Conservation (phyloP, 139 green algal species). For the Picochlorum sp. region DNA sequence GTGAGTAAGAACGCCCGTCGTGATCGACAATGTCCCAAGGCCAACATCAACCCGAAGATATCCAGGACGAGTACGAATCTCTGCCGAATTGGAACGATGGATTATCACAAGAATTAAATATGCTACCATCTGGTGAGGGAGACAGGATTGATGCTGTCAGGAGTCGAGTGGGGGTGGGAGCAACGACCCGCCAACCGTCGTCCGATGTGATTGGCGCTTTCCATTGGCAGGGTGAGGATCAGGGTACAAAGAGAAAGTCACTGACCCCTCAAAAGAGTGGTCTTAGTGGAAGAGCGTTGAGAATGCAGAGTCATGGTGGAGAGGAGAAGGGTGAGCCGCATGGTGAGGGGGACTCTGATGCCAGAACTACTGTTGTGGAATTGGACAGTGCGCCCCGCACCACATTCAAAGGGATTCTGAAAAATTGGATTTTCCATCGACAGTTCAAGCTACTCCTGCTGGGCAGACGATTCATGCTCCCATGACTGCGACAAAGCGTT, state of each 20-base stretch:
- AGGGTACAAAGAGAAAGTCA: neutral
- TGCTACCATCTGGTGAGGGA: neutral
- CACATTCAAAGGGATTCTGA: conserved; percentile 15
- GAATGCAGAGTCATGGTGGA: neutral
- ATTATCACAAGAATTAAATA: conserved; percentile 1
- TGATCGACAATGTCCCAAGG: too few species aligned
- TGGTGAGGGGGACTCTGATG: neutral
- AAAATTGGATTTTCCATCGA: conserved; percentile 12
- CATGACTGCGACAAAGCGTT: neutral
- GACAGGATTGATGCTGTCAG: neutral
- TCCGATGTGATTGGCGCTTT: neutral
- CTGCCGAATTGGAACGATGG: neutral
- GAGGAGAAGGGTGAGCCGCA: neutral
- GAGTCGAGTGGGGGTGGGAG: neutral
- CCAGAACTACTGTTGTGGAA: neutral
- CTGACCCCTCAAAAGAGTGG: neutral
- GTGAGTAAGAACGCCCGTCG: too few species aligned
- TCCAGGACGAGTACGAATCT: neutral
- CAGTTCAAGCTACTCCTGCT: neutral
- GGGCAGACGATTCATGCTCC: neutral
- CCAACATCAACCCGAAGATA: neutral
- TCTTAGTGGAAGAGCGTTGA: neutral
- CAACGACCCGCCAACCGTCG: conserved; percentile 3
- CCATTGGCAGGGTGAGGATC: neutral
- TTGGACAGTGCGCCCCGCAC: neutral